Conservation (phyloP, 202 grass and related monocot genomes). For the Eragrostis tef region DNA sequence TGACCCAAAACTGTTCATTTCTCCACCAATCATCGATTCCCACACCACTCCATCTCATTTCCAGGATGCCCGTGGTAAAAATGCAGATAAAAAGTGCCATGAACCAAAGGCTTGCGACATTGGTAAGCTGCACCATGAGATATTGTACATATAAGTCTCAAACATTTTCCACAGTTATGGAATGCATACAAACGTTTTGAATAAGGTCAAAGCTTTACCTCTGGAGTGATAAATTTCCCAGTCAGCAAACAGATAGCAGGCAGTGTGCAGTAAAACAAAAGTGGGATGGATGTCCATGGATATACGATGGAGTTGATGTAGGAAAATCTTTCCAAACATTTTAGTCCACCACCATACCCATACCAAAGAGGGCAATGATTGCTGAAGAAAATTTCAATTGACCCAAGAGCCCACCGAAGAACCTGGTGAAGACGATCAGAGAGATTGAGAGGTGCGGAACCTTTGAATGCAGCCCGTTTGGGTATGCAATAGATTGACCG, state of each 20-base stretch:
- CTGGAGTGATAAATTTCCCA: constrained; percentile 87
- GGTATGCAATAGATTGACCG: constrained; percentile 90
- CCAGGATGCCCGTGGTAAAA: constrained; percentile 82
- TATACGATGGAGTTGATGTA: constrained; percentile 91
- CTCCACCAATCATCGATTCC: constrained; percentile 85
- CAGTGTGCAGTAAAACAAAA: constrained; percentile 84
- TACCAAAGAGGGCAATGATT: constrained; percentile 94
- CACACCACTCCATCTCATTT: constrained; percentile 92
- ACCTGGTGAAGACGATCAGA: constrained; percentile 95
- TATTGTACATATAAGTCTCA: constrained; percentile 15
- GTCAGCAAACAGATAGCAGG: constrained; percentile 88
- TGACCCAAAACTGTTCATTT: constrained; percentile 92
- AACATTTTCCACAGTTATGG: neutral
- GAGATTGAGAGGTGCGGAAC: constrained; percentile 92
- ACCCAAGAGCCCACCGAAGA: constrained; percentile 88
- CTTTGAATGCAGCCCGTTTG: constrained; percentile 72
- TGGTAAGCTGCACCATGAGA: constrained; percentile 66
- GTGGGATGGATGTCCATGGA: constrained; percentile 91
- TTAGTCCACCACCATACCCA: constrained; percentile 79
- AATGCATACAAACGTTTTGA: neutral
- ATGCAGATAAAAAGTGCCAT: constrained; percentile 93
- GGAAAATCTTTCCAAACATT: constrained; percentile 78
- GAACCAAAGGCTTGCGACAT: constrained; percentile 86
- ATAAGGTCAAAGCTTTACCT: constrained; percentile 50
- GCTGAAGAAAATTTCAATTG: constrained; percentile 94